These are phyloP conservation scores for Ascochyta clinopodiicola DNA, from an alignment of 2,329 filamentous ascomycete genomes.

Conservation along the genomic window DNA sequence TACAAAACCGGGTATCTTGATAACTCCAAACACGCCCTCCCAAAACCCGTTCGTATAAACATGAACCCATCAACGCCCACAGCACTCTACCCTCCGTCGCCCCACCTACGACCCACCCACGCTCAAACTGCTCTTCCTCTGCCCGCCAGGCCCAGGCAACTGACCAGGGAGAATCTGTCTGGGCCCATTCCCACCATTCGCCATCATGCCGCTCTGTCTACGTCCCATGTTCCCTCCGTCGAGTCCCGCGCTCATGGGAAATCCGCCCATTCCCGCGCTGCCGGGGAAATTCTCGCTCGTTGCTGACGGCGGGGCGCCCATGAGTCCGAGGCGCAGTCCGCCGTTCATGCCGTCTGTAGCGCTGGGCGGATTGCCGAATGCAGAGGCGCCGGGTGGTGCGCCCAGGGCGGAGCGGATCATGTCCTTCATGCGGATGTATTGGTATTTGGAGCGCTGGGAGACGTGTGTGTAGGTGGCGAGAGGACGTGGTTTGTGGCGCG, in stretches of 20 bases:
- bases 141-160: slow-evolving; percentile 41
- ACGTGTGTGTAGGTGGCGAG: slow-evolving; percentile 69
- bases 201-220: slow-evolving; percentile 41
- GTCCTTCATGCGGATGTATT: slow-evolving; percentile 68
- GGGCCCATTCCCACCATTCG: slow-evolving; percentile 28
- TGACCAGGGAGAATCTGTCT: slow-evolving; percentile 48
- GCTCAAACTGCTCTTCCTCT: slow-evolving; percentile 42
- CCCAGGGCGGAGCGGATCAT: slow-evolving; percentile 67
- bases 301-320: slow-evolving; percentile 42
- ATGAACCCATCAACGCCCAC: background rate
- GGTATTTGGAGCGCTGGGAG: slow-evolving; percentile 61
- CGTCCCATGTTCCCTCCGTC: slow-evolving; percentile 31
- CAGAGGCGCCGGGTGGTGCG: slow-evolving; percentile 45
- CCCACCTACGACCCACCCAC: slow-evolving; percentile 24
- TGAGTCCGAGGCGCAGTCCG: slow-evolving; percentile 38
- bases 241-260: slow-evolving; percentile 42
- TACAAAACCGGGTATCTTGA: slow-evolving; percentile 13
- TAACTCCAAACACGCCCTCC: slow-evolving; percentile 2
- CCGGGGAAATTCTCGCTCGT: slow-evolving; percentile 41
- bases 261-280: slow-evolving; percentile 36
- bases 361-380: slow-evolving; percentile 29
- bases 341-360: slow-evolving; percentile 34
- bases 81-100: too few species aligned
- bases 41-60: background rate
- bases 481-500: slow-evolving; percentile 78